Base-by-base conservation (phyloP, 2,329 filamentous ascomycete genomes). In the Fusarium sp. region DNA sequence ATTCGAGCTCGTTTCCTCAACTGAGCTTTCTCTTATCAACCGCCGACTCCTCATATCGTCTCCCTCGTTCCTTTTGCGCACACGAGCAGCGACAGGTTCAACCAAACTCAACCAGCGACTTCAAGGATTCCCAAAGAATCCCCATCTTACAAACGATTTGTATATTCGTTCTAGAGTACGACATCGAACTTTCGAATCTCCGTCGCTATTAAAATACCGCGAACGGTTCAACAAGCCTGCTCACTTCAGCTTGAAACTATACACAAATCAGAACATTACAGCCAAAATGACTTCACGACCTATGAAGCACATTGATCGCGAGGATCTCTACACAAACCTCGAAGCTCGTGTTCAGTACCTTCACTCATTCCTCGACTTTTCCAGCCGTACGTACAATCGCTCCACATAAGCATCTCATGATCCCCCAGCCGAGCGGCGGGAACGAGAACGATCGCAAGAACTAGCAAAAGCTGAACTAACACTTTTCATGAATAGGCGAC, bases 281-380 rank as follows among this genome's bases (percentile, higher is more conserved):
- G 26, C n/a, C 57, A 72, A 72, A n/a, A 79, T 79, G 77, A 72
- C 66, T 42, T 62, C 75, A 65, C 61, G 75, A 53, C 76, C 76
- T 21, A 82, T 81, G 75, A 83, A 89, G 76, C 91, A 93, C 73
- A 84, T 94, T 70, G 87, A 91, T 77, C 88, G 91, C 44, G 88
- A 90, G 77, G 88, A 91, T 42, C 83, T 94, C 7, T 93, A 93
- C 79, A 92, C 89, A 24, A 88, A 87, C 70, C 84, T 94, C 17
- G 90, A 92, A 66, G 85, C 88, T 1, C 85, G 92, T 51, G 87
- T 94, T 62, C 87, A 87, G 52, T 94, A 94, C 67, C 84, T 94
- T 3, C 91, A 93, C 72, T 89, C 88, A 31, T 94, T 94, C 63
- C 86, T 94, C 26, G 92, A 94, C 75, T 94, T 94, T 75, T 89